Percentiles rank a stretch among this genome's conserved stretches.
Conservation (phyloP, 2,329 filamentous ascomycete species). For the Diaporthe sp. region DNA sequence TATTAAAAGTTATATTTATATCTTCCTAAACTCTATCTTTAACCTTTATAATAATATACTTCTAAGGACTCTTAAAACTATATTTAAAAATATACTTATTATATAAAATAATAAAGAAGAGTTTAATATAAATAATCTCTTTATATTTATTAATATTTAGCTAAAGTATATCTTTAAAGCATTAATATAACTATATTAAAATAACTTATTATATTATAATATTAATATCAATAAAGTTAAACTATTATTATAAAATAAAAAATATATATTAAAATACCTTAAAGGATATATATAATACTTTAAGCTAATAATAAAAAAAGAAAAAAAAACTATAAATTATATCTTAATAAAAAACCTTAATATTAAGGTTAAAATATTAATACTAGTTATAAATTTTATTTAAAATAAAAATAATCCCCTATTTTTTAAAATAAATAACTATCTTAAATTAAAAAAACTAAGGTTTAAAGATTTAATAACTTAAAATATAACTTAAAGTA, state of each 20-base stretch:
- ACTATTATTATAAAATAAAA: not conserved
- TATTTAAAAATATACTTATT: not conserved
- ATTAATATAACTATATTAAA: not conserved
- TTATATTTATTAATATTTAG: not conserved
- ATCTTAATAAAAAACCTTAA: too few relatives aligned
- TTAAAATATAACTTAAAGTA: too few relatives aligned
- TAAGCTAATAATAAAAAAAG: too few relatives aligned
- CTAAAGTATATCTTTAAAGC: not conserved
- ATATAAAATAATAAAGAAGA: not conserved
- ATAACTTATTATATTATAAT: not conserved
- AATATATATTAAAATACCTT: not conserved
- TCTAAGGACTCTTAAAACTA: not conserved
- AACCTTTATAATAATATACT: not conserved
- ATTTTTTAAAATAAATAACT: too few relatives aligned
- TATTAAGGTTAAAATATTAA: too few relatives aligned
- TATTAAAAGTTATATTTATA: not conserved
- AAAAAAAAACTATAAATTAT: too few relatives aligned
- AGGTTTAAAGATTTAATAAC: too few relatives aligned
- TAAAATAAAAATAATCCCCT: too few relatives aligned
- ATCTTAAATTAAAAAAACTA: too few relatives aligned
- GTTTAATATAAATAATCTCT: not conserved
- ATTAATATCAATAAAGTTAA: not conserved
- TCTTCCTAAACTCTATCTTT: not conserved
- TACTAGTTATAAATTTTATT: too few relatives aligned
- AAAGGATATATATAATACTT: not conserved